These are phyloP conservation scores for Apophysomyces trapeziformis DNA, from an alignment of 371 early-diverging fungal species.

Conservation along the genomic window DNA sequence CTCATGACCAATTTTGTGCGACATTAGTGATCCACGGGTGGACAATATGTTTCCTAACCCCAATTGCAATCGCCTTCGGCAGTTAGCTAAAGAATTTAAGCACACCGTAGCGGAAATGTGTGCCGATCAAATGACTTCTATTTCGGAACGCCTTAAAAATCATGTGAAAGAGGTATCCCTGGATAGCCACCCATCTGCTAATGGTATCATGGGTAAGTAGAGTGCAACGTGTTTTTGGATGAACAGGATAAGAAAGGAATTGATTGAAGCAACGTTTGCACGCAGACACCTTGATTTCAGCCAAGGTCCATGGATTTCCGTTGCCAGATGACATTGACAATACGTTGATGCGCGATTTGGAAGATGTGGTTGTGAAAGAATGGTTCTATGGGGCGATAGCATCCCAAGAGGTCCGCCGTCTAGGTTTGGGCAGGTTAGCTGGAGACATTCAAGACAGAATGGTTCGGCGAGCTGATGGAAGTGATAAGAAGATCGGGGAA, in stretches of 20 bases:
- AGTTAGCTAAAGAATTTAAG: slow-evolving; percentile 38
- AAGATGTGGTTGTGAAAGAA: slow-evolving; percentile 45
- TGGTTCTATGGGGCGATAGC: slow-evolving; percentile 45
- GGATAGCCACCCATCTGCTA: slow-evolving; percentile 54
- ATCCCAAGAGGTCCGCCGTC: slow-evolving; percentile 42
- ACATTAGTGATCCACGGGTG: slow-evolving; percentile 40
- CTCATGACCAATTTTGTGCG: slow-evolving; percentile 1
- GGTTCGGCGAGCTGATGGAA: slow-evolving; percentile 29
- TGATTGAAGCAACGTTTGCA: neutral
- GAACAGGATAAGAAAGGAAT: neutral
- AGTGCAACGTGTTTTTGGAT: neutral
- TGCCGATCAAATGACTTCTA: slow-evolving; percentile 33
- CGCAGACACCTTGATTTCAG: slow-evolving; percentile 47
- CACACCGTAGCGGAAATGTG: slow-evolving; percentile 34
- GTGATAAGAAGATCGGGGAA: slow-evolving; percentile 34
- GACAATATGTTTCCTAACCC: slow-evolving; percentile 55
- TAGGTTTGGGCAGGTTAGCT: slow-evolving; percentile 60
- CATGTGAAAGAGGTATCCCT: slow-evolving; percentile 47
- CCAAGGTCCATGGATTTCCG: slow-evolving; percentile 50
- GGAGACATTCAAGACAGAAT: slow-evolving; percentile 58
- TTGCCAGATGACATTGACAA: slow-evolving; percentile 58
- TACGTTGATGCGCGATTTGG: slow-evolving; percentile 34
- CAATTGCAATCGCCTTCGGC: slow-evolving; percentile 43
- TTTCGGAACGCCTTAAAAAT: slow-evolving; percentile 32
- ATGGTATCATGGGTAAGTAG: slow-evolving; percentile 47